These are phyloP conservation scores for Mucor piriformis DNA, from an alignment of 371 early-diverging fungal species.

Conservation along the genomic window DNA sequence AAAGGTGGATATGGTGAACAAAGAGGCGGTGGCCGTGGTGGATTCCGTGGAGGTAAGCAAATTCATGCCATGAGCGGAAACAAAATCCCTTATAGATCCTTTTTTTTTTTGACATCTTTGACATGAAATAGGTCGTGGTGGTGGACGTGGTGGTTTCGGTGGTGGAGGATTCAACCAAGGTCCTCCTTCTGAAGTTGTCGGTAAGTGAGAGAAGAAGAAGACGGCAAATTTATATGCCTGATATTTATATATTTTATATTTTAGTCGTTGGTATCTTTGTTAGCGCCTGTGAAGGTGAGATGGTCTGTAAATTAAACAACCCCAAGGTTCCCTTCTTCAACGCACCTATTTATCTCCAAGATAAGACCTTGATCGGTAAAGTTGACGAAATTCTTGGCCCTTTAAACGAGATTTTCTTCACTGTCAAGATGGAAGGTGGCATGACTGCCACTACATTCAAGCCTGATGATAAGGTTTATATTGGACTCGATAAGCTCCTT, in stretches of 20 bases:
- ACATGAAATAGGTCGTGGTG: slow-evolving; percentile 55
- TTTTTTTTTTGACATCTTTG: not conserved
- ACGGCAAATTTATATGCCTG: not conserved
- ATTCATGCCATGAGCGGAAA: not conserved
- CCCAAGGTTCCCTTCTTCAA: slow-evolving; percentile 98
- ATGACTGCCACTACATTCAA: slow-evolving; percentile 91
- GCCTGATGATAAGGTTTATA: slow-evolving; percentile 86
- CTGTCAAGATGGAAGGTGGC: slow-evolving; percentile 94
- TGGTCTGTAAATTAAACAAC: slow-evolving; percentile 94
- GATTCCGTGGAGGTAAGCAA: slow-evolving; percentile 43
- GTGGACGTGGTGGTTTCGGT: slow-evolving; percentile 72
- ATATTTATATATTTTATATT: not conserved
- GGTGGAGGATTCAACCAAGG: slow-evolving; percentile 65
- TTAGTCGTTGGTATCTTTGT: slow-evolving; percentile 88
- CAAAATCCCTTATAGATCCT: no score
- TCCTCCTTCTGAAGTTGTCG: slow-evolving; percentile 78
- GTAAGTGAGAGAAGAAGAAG: slow-evolving; percentile 44
- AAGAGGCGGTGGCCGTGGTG: slow-evolving; percentile 47
- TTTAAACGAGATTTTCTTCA: slow-evolving; percentile 95
- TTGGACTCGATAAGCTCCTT: slow-evolving; percentile 91
- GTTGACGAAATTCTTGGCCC: slow-evolving; percentile 99
- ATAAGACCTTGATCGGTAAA: slow-evolving; percentile 98
- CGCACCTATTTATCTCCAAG: slow-evolving; percentile 95
- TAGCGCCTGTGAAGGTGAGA: slow-evolving; percentile 96
- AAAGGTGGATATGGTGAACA: slow-evolving; percentile 52